Evolutionary conservation across 768 basidiomycete genomes (phyloP).

Genomic region (Candolleomyces efflorescens): DNA sequence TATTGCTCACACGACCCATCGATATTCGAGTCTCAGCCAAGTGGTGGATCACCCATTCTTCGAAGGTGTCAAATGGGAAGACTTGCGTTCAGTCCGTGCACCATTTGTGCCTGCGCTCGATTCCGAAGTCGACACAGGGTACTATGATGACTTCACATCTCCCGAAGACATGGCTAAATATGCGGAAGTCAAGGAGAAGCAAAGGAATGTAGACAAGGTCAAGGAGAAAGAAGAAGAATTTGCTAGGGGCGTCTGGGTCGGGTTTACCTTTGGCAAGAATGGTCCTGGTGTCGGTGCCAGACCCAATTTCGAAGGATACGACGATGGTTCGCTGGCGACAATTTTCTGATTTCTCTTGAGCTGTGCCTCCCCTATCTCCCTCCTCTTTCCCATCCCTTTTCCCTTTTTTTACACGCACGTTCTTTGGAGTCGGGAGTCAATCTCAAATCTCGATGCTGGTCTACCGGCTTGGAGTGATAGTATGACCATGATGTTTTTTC

Average conservation of each 20-base stretch:
- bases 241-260: constrained; percentile 81
- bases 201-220: constrained; percentile 87
- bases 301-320: constrained; percentile 32
- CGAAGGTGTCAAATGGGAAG: constrained; percentile 66
- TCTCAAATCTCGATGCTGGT: no score
- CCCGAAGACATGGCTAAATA: constrained; percentile 98
- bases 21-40: constrained; percentile 71
- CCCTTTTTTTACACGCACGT: no score
- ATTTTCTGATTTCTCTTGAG: constrained; percentile 56
- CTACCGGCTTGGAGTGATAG: no score
- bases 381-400: no score
- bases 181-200: constrained; percentile 97
- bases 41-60: constrained; percentile 85
- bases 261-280: constrained; percentile 89
- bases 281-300: constrained; percentile 48
- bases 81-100: constrained; percentile 68
- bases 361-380: background rate
- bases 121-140: constrained; percentile 91
- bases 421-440: no score
- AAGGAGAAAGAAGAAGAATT: constrained; percentile 80
- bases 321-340: constrained; percentile 52
- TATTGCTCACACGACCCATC: constrained; percentile 81
- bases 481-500: no score
- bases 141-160: constrained; percentile 88
- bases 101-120: constrained; percentile 96